These are phyloP conservation scores for Paraphaeosphaeria minitans DNA, from an alignment of 2,329 filamentous ascomycete genomes.

Conservation along the genomic window DNA sequence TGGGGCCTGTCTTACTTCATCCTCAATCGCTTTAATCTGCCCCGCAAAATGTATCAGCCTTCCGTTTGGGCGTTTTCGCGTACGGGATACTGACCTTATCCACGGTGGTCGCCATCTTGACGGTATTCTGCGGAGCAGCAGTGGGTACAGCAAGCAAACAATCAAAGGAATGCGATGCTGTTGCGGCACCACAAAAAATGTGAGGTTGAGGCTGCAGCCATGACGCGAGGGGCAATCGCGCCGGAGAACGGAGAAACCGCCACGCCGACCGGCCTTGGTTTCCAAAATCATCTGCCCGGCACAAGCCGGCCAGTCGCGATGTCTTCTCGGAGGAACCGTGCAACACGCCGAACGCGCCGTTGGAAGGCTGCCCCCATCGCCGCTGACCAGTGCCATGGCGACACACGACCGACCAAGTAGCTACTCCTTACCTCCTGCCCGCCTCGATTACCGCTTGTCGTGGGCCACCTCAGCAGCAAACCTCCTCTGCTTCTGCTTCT, in stretches of 20 bases:
- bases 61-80: conserved; percentile 32
- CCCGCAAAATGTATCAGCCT: conserved; percentile 36
- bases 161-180: conserved; percentile 8
- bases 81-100: conserved; percentile 72
- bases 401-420: conserved; percentile 22
- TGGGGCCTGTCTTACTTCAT: conserved; percentile 69
- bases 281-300: conserved; percentile 24
- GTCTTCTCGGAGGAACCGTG: neutral
- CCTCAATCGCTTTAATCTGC: conserved; percentile 95
- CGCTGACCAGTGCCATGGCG: conserved; percentile 7
- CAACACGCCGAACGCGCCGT: conserved; percentile 9
- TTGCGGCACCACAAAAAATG: conserved; percentile 35
- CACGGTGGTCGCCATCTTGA: conserved; percentile 92
- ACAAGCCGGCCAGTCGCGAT: conserved; percentile 24
- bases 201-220: conserved; percentile 30
- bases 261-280: neutral
- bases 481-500: neutral
- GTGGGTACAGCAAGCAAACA: conserved; percentile 8
- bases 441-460: conserved; percentile 1
- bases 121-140: conserved; percentile 12
- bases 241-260: conserved; percentile 19
- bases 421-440: conserved; percentile 38
- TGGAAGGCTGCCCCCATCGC: neutral
- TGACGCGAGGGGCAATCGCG: conserved; percentile 33
- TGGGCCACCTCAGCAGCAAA: neutral